Evolutionary conservation across 257 asterid genomes (phyloP).

Genomic region (Solanum lycopersicoides): DNA sequence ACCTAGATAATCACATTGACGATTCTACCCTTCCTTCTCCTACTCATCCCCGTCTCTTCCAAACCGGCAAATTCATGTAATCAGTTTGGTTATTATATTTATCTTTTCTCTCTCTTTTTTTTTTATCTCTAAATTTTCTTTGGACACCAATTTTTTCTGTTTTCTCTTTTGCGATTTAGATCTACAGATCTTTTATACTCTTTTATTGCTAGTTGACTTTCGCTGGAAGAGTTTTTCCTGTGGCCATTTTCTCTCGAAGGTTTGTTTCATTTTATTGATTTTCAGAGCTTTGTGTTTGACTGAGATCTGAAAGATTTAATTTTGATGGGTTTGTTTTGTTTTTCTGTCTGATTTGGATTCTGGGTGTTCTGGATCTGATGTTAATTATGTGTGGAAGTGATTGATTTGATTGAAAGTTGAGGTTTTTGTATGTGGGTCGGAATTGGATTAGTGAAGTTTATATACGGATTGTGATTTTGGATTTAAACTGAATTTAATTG

Average conservation of each 20-base stretch:
- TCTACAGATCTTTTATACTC: not conserved
- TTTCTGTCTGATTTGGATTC: not conserved
- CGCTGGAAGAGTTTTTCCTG: not conserved
- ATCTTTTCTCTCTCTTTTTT: not conserved
- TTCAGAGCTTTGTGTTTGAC: not conserved
- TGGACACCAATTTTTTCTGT: conserved; percentile 2
- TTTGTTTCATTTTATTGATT: not conserved
- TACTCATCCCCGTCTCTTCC: conserved; percentile 61
- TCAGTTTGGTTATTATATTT: conserved; percentile 20
- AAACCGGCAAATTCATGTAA: conserved; percentile 45
- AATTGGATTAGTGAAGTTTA: not conserved
- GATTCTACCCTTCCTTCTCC: conserved; percentile 52
- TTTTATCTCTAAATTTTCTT: not conserved
- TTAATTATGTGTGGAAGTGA: not conserved
- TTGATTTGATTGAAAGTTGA: not conserved
- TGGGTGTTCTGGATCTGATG: conserved; percentile 13
- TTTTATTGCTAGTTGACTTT: not conserved
- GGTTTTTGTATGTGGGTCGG: not conserved
- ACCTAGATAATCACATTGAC: conserved; percentile 3
- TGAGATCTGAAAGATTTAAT: not conserved
- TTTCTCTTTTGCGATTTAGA: conserved; percentile 28
- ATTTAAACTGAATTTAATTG: not conserved
- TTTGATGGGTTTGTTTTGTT: not conserved
- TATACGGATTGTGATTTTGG: not conserved
- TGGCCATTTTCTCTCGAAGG: not conserved